These are phyloP conservation scores for Daedaleopsis nitida DNA, from an alignment of 768 basidiomycete species.

Conservation along the genomic window DNA sequence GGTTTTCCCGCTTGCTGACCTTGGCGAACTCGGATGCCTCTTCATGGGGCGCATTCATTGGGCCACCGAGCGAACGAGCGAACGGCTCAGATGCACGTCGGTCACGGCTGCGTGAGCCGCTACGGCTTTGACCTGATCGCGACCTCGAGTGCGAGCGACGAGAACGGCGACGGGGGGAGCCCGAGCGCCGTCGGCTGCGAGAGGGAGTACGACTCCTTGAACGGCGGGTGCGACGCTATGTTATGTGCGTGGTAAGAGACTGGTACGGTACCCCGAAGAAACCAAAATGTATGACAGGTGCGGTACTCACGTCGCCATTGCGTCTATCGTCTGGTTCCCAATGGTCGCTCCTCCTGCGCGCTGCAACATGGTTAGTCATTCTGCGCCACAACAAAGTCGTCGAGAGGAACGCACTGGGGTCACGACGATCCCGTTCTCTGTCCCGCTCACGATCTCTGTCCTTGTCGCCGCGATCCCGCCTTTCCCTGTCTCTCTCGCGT, in stretches of 20 bases:
- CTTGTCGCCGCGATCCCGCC: conserved; percentile 36
- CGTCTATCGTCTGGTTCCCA: conserved; percentile 86
- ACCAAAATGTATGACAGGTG: conserved; percentile 1
- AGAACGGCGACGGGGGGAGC: conserved; percentile 60
- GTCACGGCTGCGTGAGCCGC: conserved; percentile 58
- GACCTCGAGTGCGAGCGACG: conserved; percentile 53
- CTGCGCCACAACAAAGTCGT: background rate
- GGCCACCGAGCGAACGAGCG: conserved; percentile 80
- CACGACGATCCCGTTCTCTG: conserved; percentile 47
- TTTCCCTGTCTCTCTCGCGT: conserved; percentile 32
- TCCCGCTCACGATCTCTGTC: conserved; percentile 36
- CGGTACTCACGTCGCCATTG: conserved; percentile 62
- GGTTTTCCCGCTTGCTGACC: conserved; percentile 95
- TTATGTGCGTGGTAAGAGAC: conserved; percentile 5
- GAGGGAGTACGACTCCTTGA: conserved; percentile 39
- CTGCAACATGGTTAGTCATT: conserved; percentile 43
- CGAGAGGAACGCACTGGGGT: conserved; percentile 47
- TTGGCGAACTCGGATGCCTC: conserved; percentile 96
- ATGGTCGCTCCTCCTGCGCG: conserved; percentile 56
- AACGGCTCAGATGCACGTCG: conserved; percentile 67
- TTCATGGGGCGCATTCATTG: conserved; percentile 89
- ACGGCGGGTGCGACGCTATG: conserved; percentile 44
- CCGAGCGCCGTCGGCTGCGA: conserved; percentile 70
- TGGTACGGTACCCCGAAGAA: conserved; percentile 3
- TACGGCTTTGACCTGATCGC: conserved; percentile 57